Base-by-base conservation (phyloP, 257 asterid genomes). In the Cruciata laevipes region DNA sequence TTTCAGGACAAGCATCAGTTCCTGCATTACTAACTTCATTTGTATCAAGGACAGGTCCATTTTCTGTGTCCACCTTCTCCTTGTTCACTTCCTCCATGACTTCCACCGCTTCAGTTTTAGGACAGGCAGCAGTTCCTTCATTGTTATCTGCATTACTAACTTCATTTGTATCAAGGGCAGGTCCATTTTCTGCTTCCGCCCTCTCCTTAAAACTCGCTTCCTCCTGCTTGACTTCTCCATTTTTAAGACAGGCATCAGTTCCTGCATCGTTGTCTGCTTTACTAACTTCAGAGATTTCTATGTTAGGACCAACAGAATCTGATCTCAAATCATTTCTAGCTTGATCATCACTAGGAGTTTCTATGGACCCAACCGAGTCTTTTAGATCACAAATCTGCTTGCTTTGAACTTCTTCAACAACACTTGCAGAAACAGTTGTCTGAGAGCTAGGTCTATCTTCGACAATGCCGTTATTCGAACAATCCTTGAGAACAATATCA, bases 281-380 rank as follows among this genome's bases (percentile, higher is more conserved):
- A 52, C 57, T 27, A 37, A 24, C 65, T 56, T 23, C 65, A 37
- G 65, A 57, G 24, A 23, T 55, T 55, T 25, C 56, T 58, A 35
- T 16, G n/a, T 14, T 24, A 35, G 18, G 18, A 66, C 30, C 30
- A 31, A 10, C 12, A 17, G 70, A 51, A 66, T 66, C 61, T n/a
- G 5, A 25, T 27, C 35, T 51, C 49, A 49, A 42, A 51, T 66
- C 40, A 23, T 8, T 51, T 9, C 47, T 30, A 17, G 33, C 73
- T 72, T 76, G 38, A 68, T 70, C 66, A 68, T 72, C 69, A 51
- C 52, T 32, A 35, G 66, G 37, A 67, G 16, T 33, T 31, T 68
- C 38, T 24, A 42, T 44, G 61, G 73, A 35, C 31, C 33, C 23
- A 21, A 49, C 61, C 9, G 18, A 59, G 67, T 60, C 69, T 37